Evolutionary conservation across 192 early-diverging fungal genomes (phyloP).

Genomic region (Hyaloraphidium curvatum): DNA sequence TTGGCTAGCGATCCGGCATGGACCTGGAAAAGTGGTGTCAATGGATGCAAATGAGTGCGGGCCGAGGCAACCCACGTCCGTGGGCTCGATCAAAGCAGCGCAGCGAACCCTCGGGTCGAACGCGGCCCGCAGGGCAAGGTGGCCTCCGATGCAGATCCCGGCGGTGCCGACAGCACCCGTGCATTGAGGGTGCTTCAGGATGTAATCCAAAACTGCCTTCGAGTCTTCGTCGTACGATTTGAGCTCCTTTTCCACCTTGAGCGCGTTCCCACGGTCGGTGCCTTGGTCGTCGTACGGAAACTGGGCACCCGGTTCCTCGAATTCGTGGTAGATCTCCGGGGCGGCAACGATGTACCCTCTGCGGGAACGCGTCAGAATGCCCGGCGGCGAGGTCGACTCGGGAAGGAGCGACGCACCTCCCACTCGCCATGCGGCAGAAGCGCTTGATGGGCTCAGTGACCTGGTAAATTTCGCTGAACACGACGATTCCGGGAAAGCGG

Average conservation of each 20-base stretch:
- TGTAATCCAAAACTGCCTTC: slow-evolving; percentile 24
- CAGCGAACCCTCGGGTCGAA: slow-evolving; percentile 33
- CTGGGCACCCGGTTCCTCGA: slow-evolving; percentile 21
- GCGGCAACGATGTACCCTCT: slow-evolving; percentile 31
- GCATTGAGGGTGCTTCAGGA: slow-evolving; percentile 27
- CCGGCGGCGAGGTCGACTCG: too few species aligned
- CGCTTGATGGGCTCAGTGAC: slow-evolving; percentile 5
- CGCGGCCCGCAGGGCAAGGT: not conserved
- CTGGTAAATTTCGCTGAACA: slow-evolving; percentile 1
- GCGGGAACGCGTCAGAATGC: too few species aligned
- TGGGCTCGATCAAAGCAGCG: slow-evolving; percentile 33
- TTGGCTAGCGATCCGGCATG: slow-evolving; percentile 29
- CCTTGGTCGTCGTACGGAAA: slow-evolving; percentile 36
- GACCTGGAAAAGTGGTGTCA: too few species aligned
- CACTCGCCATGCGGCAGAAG: not conserved
- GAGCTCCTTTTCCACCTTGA: slow-evolving; percentile 23
- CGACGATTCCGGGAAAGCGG: not conserved
- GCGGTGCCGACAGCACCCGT: slow-evolving; percentile 36
- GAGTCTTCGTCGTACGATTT: slow-evolving; percentile 38
- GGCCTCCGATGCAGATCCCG: slow-evolving; percentile 9
- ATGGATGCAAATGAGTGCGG: too few species aligned
- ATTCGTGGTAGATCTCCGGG: slow-evolving; percentile 42
- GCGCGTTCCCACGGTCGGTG: slow-evolving; percentile 34
- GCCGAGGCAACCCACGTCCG: too few species aligned
- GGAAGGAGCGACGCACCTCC: too few species aligned